Percentiles rank a stretch among this genome's conserved stretches.
These are phyloP conservation scores for Russula sp. DNA, from an alignment of 768 basidiomycete species.

Conservation along the genomic window DNA sequence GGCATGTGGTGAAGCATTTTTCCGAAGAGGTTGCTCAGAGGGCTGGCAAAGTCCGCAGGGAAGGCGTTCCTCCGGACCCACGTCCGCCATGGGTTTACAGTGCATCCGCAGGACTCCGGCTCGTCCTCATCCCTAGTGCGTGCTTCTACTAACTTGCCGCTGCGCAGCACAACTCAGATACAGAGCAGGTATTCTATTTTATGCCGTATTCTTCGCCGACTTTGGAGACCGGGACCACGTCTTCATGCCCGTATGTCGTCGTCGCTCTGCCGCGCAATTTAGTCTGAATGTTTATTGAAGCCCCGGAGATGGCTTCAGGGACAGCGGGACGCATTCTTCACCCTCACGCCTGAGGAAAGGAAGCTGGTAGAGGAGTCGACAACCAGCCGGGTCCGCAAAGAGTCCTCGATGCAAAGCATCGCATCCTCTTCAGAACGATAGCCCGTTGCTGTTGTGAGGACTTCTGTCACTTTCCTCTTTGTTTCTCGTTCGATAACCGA, in stretches of 20 bases:
- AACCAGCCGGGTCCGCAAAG: background rate
- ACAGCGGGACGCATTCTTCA: slow-evolving; percentile 48
- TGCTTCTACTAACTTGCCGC: background rate
- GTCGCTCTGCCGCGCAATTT: background rate
- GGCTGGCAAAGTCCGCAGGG: slow-evolving; percentile 1
- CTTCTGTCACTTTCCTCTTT: background rate
- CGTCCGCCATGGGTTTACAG: slow-evolving; percentile 56
- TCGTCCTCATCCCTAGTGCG: slow-evolving; percentile 22
- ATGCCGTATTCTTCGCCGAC: slow-evolving; percentile 25
- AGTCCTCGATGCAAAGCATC: background rate
- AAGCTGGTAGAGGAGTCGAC: slow-evolving; percentile 29
- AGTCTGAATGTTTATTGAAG: slow-evolving; percentile 31
- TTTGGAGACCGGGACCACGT: slow-evolving; percentile 27
- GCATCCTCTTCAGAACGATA: background rate
- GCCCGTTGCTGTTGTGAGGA: background rate
- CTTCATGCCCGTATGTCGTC: slow-evolving; percentile 25
- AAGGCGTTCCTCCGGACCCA: slow-evolving; percentile 35
- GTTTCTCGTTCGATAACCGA: background rate
- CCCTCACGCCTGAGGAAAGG: slow-evolving; percentile 54
- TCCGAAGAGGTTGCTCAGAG: slow-evolving; percentile 5
- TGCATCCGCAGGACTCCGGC: slow-evolving; percentile 9
- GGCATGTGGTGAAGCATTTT: background rate
- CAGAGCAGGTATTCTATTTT: slow-evolving; percentile 16
- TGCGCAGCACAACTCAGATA: background rate
- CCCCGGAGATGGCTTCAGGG: slow-evolving; percentile 51